Evolutionary conservation across 305 asterid genomes (phyloP).

Genomic region (Solanum hybrid): DNA sequence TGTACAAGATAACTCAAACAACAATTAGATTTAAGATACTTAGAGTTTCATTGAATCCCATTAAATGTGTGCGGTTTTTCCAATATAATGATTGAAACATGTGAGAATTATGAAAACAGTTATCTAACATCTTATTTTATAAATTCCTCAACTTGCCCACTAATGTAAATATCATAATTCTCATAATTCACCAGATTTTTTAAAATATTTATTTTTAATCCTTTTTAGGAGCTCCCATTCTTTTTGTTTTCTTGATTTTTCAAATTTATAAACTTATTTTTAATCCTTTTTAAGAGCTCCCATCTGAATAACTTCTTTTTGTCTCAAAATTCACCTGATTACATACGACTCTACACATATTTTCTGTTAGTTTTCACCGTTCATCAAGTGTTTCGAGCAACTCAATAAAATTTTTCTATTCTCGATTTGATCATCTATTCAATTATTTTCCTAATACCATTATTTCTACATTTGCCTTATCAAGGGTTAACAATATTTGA

Average conservation of each 20-base stretch:
- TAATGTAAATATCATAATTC: neutral
- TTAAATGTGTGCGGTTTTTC: neutral
- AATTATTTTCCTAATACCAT: neutral
- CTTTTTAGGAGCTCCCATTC: neutral
- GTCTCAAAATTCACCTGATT: slow-evolving; percentile 4
- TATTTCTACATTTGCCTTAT: neutral
- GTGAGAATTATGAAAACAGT: neutral
- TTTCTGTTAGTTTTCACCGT: neutral
- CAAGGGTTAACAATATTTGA: neutral
- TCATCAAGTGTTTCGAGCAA: neutral
- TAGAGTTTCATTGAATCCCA: neutral
- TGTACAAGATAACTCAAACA: neutral
- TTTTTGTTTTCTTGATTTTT: neutral
- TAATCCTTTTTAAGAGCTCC: neutral
- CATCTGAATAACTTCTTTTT: neutral
- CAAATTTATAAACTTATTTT: slow-evolving; percentile 3
- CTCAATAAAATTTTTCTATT: too few relatives aligned
- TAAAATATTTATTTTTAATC: neutral
- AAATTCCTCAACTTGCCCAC: neutral
- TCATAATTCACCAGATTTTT: neutral
- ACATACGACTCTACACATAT: neutral
- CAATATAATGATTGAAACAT: neutral
- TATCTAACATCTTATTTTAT: neutral
- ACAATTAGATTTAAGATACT: neutral
- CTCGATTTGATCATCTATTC: neutral